Evolutionary conservation across 2,329 filamentous ascomycete species (phyloP), one percentile per base, ranked within the genome.

Genomic region (Bipolaris oryzae): DNA sequence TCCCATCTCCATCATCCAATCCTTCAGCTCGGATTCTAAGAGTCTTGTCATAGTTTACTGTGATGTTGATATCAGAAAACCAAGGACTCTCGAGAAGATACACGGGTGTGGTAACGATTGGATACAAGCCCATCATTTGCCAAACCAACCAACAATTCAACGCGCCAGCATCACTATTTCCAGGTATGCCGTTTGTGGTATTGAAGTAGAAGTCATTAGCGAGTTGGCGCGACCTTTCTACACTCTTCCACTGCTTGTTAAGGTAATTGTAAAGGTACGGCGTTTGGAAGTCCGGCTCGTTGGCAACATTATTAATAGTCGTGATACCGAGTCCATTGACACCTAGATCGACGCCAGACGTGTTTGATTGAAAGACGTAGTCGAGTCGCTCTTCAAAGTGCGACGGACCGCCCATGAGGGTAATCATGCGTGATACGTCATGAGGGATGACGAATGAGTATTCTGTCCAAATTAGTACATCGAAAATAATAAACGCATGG

Each of bases 111-210:
- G 79, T 81, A 21, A 80, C 78, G 2, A 82, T 71, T 0, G 80
- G 80, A 60, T 81, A 82, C 9, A 82, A 60, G 0, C 81, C 81
- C 0, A 83, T 60, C 68, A 84, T 78, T 54, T 82, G 77, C 77
- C 79, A 84, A 0, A 83, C 61, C 3, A 83, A 69, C 81, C 81
- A 84, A 42, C 78, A 80, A 41, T 82, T 80, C 60, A 83, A 67
- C 1, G 80, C 80, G 0, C 81, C 79, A 1, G 77, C 78, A 60
- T 81, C 79, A 7, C 74, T 79, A 50, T 81, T 81, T 0, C 79
- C 80, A 0, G 79, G 79, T 1, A 80, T 76, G 0, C 80, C 79
- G 31, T 75, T 73, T 0, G 68, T 69, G 0, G 62, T 65, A 46
- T 76, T 76, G 55, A 71, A 74, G 63, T 79, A 81, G 58, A 78